Conservation (phyloP, 306 rosid genomes). For the Abrus pulchellus region DNA sequence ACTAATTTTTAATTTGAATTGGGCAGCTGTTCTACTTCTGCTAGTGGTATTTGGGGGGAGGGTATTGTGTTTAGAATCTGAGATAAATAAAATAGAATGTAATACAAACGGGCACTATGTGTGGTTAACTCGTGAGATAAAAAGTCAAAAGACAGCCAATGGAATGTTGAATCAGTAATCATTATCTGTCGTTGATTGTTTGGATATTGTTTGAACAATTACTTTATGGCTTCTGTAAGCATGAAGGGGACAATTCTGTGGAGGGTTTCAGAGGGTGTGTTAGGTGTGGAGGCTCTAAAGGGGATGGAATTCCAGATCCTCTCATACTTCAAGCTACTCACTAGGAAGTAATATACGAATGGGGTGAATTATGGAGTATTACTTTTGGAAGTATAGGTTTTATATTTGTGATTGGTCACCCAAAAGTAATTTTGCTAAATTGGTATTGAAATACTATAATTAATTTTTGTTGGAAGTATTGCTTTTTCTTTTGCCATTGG, state of each 20-base stretch:
- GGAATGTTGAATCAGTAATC: not conserved
- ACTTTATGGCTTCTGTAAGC: not conserved
- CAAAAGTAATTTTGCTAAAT: not conserved
- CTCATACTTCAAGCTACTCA: not conserved
- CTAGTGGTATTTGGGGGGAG: slow-evolving; percentile 21
- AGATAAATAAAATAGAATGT: not conserved
- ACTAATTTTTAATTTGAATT: slow-evolving; percentile 3
- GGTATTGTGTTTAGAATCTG: not conserved
- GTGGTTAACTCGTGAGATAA: not conserved
- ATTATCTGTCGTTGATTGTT: not conserved
- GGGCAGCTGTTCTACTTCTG: not conserved
- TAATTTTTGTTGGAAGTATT: not conserved
- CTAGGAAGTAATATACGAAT: not conserved
- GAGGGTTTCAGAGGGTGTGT: not conserved
- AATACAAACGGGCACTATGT: not conserved
- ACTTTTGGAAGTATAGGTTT: not conserved
- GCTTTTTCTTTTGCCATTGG: not conserved
- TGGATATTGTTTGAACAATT: not conserved
- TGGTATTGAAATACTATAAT: slow-evolving; percentile 2
- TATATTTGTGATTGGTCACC: not conserved
- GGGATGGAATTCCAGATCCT: not conserved
- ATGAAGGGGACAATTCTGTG: slow-evolving; percentile 3
- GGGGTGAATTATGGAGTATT: not conserved
- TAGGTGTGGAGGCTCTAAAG: not conserved
- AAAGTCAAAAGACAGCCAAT: not conserved